These are phyloP conservation scores for Sclerotinia trifoliorum DNA, from an alignment of 2,329 filamentous ascomycete species.

Conservation along the genomic window DNA sequence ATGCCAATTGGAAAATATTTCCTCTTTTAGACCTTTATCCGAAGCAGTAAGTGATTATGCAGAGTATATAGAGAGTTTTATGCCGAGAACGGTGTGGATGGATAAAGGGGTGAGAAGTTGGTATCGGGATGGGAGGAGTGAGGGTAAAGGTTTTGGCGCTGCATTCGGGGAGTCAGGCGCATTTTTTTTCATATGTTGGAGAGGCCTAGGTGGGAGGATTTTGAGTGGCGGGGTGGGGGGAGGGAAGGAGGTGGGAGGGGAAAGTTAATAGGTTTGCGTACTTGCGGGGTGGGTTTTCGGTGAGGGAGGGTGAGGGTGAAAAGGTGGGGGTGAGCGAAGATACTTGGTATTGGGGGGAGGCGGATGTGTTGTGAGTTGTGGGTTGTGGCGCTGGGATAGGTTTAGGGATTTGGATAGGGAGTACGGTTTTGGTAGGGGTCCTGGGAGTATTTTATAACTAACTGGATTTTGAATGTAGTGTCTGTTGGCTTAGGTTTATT, in stretches of 20 bases:
- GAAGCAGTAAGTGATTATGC: conserved; percentile 41
- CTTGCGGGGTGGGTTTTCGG: conserved; percentile 27
- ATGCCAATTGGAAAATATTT: conserved; percentile 44
- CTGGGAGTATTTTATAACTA: no score
- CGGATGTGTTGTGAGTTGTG: not conserved
- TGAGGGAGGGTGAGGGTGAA: conserved; percentile 20
- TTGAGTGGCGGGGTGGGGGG: conserved; percentile 14
- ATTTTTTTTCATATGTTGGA: conserved; percentile 26
- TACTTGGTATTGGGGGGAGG: conserved; percentile 23
- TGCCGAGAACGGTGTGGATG: conserved; percentile 35
- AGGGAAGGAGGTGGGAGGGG: not conserved
- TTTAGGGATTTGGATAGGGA: no score
- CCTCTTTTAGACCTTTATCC: conserved; percentile 43
- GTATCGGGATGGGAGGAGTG: conserved; percentile 29
- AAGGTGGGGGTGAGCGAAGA: not conserved
- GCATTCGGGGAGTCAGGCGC: conserved; percentile 28
- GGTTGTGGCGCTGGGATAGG: no score
- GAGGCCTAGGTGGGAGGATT: conserved; percentile 24
- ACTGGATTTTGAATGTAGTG: no score
- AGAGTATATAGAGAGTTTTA: conserved; percentile 36
- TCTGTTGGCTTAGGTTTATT: no score
- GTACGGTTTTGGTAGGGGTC: no score
- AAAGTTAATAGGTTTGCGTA: conserved; percentile 23
- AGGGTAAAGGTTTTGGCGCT: conserved; percentile 26
- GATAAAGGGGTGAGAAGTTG: conserved; percentile 29